Evolutionary conservation across 306 rosid species (phyloP), one percentile per base, ranked within the genome.

Genomic region (Lithocarpus polystachyus): DNA sequence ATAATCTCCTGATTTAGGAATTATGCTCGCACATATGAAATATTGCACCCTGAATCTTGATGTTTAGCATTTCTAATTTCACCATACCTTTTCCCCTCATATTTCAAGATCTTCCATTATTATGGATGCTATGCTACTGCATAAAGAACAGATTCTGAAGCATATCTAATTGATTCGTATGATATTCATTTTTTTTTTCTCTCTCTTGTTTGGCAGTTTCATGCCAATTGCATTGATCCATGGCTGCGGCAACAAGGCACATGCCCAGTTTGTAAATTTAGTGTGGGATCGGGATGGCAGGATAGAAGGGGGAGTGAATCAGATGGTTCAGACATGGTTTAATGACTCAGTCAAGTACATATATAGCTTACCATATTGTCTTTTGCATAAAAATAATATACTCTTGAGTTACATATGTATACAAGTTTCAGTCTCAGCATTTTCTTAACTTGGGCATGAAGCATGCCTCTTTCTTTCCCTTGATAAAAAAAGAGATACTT

Each of bases 181-280:
- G 64, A 59, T 22, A 59, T 23, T 59, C 31, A 59, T 3, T 22
- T 20, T 3, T 1, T 22, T 1, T 56, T 0, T 4, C 10, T 3
- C 29, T 13, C 14, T 51, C 51, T 71, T 75, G 7, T 17, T 54
- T 40, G 53, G 55, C 87, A 89, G 96, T 89, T 89, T 82, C 96
- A 89, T 81, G 84, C 84, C n/a, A 91, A 70, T 74, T 91, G 96
- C 90, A 89, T 91, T 14, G 92, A 87, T 77, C 91, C 89, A 18
- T 91, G 96, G 96, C 91, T 91, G 4, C 88, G 87, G 24, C 92
- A 86, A 75, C 87, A 84, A 79, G 92, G 88, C 75, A 89, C 89
- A 56, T 91, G 96, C 84, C 93, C 96, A 0, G 86, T 91, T 35
- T 91, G 96, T 82, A 91, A 89, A 83, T 89, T 84, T 45, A 88